phyloP scores from a whole-genome alignment of 345 rosid species.

The Salix viminalis region DNA sequence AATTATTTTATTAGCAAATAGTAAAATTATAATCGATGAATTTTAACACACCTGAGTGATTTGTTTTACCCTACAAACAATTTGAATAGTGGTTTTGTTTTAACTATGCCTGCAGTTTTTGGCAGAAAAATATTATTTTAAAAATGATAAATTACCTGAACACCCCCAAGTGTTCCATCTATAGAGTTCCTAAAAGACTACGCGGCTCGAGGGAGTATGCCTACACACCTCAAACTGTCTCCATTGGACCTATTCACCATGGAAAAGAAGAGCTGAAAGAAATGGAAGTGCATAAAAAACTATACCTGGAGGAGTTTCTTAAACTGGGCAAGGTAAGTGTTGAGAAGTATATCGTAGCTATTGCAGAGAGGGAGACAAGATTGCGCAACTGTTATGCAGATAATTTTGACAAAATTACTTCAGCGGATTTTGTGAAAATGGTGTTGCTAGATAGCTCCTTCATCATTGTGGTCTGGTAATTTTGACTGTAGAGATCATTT shows the following conservation, averaged over 20 bases:
- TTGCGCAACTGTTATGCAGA: neutral
- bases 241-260: constrained; percentile 18
- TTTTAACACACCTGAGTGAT: too few species aligned
- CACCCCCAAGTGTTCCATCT: too few species aligned
- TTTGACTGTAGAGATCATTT: too few species aligned
- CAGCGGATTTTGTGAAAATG: constrained; percentile 5
- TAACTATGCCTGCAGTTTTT: too few species aligned
- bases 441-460: constrained; percentile 9
- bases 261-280: constrained; percentile 1
- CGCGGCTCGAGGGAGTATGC: neutral
- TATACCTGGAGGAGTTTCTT: neutral
- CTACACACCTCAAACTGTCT: constrained; percentile 12
- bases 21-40: too few species aligned
- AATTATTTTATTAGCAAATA: too few species aligned
- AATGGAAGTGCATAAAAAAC: constrained; percentile 17
- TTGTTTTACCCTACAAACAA: too few species aligned
- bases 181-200: too few species aligned
- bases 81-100: too few species aligned
- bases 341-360: neutral
- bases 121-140: too few species aligned
- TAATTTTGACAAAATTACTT: neutral
- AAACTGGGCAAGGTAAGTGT: neutral
- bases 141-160: too few species aligned
- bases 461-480: neutral
- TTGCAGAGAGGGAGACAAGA: neutral